Percentiles rank a stretch among this genome's conserved stretches.
phyloP scores from a whole-genome alignment of 148 eudicot genomes.

The Rhododendron mucronatum region DNA sequence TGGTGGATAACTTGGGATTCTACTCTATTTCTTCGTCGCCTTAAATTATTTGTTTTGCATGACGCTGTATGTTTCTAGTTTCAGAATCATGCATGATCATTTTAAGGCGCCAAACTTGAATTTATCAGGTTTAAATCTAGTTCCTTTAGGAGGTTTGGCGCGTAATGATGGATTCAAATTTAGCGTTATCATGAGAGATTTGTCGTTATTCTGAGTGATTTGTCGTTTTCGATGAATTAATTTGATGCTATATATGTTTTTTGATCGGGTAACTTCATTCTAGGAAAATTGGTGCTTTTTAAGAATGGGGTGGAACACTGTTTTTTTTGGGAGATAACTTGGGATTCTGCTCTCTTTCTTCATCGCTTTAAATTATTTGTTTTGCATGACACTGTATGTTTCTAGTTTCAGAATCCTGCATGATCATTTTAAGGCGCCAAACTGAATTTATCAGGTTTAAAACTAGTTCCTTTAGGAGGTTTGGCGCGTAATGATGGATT shows the following conservation, averaged over 20 bases:
- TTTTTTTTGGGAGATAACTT: not conserved
- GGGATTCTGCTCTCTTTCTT: not conserved
- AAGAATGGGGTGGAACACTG: not conserved
- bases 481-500: not conserved
- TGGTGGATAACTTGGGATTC: not conserved
- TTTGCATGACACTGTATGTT: not conserved
- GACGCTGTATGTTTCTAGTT: not conserved
- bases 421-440: not conserved
- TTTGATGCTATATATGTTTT: not conserved
- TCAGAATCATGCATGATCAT: not conserved
- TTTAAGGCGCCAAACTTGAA: not conserved
- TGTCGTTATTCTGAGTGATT: not conserved
- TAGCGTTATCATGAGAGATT: not conserved
- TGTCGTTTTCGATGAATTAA: not conserved
- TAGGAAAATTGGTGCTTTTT: not conserved
- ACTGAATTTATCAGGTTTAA: not conserved
- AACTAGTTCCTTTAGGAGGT: not conserved
- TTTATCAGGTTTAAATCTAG: not conserved
- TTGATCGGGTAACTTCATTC: not conserved
- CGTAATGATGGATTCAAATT: not conserved
- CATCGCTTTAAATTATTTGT: not conserved
- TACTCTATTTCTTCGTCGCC: not conserved
- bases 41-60: not conserved
- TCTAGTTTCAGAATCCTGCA: not conserved
- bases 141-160: not conserved